Evolutionary conservation across 495 filamentous ascomycete genomes (phyloP).

Genomic region (Wilcoxina mikolae): DNA sequence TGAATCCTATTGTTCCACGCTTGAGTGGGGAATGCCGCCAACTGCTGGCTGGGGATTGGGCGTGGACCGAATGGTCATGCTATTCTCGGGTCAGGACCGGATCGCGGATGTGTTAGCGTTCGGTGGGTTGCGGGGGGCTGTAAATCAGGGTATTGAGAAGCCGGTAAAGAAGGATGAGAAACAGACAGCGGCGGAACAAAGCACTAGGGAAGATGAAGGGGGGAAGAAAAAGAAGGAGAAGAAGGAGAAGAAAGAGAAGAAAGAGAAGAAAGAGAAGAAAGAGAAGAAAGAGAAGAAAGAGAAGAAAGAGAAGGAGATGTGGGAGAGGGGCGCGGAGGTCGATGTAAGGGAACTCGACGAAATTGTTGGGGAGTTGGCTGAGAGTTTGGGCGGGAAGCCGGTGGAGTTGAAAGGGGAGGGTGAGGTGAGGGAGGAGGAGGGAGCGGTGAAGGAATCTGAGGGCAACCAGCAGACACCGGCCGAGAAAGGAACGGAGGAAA

Average conservation of each 20-base stretch:
- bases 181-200: not conserved
- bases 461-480: no score
- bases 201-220: not conserved
- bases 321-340: no score
- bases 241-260: not conserved
- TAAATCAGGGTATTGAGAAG: constrained; percentile 19
- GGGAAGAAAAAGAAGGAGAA: not conserved
- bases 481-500: no score
- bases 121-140: constrained; percentile 50
- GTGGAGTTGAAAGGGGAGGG: no score
- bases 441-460: no score
- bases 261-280: not conserved
- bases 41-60: constrained; percentile 96
- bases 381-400: no score
- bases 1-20: constrained; percentile 64
- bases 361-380: not conserved
- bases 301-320: not conserved
- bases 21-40: constrained; percentile 79
- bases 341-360: no score
- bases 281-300: not conserved
- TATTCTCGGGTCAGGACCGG: constrained; percentile 57
- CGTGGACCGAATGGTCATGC: constrained; percentile 77
- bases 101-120: constrained; percentile 79
- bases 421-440: no score
- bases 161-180: not conserved